These are phyloP conservation scores for Themeda triandra DNA, from an alignment of 176 grass and related monocot genomes.

Conservation along the genomic window DNA sequence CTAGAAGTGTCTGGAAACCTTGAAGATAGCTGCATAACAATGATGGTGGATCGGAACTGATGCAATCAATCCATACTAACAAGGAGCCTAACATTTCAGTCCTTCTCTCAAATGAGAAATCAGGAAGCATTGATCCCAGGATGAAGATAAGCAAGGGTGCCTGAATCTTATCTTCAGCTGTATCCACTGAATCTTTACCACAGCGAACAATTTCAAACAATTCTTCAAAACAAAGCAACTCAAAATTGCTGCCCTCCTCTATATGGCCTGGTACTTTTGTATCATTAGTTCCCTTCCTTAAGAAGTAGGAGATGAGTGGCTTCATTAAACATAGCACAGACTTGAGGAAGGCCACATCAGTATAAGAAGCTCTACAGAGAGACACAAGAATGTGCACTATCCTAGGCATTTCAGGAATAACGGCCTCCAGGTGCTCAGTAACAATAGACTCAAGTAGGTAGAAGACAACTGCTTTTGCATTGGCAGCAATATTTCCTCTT, in stretches of 20 bases:
- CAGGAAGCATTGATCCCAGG: conserved; percentile 71
- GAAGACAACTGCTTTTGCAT: conserved; percentile 86
- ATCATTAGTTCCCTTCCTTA: conserved; percentile 52
- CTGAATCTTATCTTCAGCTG: conserved; percentile 44
- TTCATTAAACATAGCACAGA: conserved; percentile 71
- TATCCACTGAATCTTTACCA: conserved; percentile 44
- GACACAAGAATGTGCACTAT: conserved; percentile 84
- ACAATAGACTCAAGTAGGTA: conserved; percentile 84
- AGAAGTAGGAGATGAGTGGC: conserved; percentile 71
- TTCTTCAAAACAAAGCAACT: conserved; percentile 86
- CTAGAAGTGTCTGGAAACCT: conserved; percentile 58
- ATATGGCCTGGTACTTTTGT: conserved; percentile 49
- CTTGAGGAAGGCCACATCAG: conserved; percentile 87
- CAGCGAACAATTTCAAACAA: conserved; percentile 60
- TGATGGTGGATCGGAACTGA: conserved; percentile 47
- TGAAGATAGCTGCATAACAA: conserved; percentile 58
- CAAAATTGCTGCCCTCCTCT: conserved; percentile 60
- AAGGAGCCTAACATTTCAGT: conserved; percentile 61
- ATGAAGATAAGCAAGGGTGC: conserved; percentile 76
- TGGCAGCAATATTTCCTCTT: conserved; percentile 64
- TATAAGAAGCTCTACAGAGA: conserved; percentile 84
- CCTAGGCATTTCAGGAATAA: conserved; percentile 86
- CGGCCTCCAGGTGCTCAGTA: conserved; percentile 66
- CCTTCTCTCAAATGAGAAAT: conserved; percentile 86
- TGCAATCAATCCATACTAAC: conserved; percentile 59